Conservation (phyloP, 1,284 basidiomycete species). For the Phlebopus sp. region DNA sequence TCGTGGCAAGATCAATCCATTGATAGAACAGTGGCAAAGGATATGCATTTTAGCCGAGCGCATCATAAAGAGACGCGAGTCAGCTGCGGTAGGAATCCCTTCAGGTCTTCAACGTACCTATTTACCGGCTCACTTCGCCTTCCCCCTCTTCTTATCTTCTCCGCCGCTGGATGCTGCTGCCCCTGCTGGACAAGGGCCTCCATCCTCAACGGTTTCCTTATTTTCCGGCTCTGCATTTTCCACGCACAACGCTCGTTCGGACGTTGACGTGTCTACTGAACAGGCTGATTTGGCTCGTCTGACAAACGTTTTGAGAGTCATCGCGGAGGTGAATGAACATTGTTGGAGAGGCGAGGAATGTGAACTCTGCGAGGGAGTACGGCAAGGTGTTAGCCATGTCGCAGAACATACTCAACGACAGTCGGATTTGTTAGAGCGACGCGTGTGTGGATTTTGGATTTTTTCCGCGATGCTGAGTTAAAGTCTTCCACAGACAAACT, state of each 20-base stretch:
- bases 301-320: constrained; percentile 77
- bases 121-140: constrained; percentile 65
- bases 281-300: constrained; percentile 82
- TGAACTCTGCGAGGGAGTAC: constrained; percentile 79
- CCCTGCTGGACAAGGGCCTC: constrained; percentile 25
- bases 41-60: constrained; percentile 84
- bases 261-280: constrained; percentile 25
- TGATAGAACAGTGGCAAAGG: constrained; percentile 90
- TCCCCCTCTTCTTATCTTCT: constrained; percentile 39
- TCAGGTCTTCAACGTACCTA: constrained; percentile 56
- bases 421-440: constrained; percentile 73
- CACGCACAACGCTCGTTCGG: constrained; percentile 19
- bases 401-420: constrained; percentile 71
- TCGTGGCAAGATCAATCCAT: constrained; percentile 62
- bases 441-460: constrained; percentile 51
- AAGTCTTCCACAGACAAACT: constrained; percentile 44
- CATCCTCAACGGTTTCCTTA: constrained; percentile 30
- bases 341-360: constrained; percentile 82
- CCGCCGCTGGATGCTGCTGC: constrained; percentile 26
- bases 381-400: constrained; percentile 65
- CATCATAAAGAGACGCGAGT: constrained; percentile 81
- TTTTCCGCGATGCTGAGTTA: background rate
- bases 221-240: constrained; percentile 28
- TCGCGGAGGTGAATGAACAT: constrained; percentile 71
- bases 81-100: constrained; percentile 79